phyloP scores from a whole-genome alignment of 2,329 filamentous ascomycete species.

The Biscogniauxia mediterranea region DNA sequence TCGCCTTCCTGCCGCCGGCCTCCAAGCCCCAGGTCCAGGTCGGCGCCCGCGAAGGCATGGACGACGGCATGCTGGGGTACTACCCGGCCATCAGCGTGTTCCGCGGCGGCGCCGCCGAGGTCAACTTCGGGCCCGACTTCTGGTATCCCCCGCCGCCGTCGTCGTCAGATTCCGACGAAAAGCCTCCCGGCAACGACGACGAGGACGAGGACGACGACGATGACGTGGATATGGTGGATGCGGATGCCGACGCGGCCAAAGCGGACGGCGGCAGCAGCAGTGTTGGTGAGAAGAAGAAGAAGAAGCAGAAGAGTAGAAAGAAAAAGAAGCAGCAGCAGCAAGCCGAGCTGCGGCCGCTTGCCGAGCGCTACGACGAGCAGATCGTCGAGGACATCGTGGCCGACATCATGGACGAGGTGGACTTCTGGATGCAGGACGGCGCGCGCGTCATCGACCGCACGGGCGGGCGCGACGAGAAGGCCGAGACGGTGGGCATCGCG shows the following conservation, averaged over 20 bases:
- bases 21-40: slow-evolving; percentile 70
- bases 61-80: slow-evolving; percentile 94
- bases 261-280: not conserved
- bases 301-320: no score
- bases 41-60: slow-evolving; percentile 80
- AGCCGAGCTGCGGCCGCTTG: slow-evolving; percentile 54
- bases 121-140: slow-evolving; percentile 92
- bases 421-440: slow-evolving; percentile 77
- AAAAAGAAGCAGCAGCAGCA: not conserved
- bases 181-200: slow-evolving; percentile 4
- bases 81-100: slow-evolving; percentile 93
- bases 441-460: slow-evolving; percentile 48
- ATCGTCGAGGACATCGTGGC: slow-evolving; percentile 92
- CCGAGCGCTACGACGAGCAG: slow-evolving; percentile 85
- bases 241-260: slow-evolving; percentile 21
- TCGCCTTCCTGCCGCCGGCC: slow-evolving; percentile 88
- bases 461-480: slow-evolving; percentile 43
- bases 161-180: slow-evolving; percentile 20
- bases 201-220: slow-evolving; percentile 44
- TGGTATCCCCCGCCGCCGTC: slow-evolving; percentile 75
- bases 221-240: slow-evolving; percentile 49
- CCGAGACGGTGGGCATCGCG: slow-evolving; percentile 40
- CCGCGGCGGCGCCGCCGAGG: slow-evolving; percentile 83
- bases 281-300: slow-evolving; percentile 10
- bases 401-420: slow-evolving; percentile 91